Conservation (phyloP, 2,329 filamentous ascomycete species). For the Cladosporium oxysporum region DNA sequence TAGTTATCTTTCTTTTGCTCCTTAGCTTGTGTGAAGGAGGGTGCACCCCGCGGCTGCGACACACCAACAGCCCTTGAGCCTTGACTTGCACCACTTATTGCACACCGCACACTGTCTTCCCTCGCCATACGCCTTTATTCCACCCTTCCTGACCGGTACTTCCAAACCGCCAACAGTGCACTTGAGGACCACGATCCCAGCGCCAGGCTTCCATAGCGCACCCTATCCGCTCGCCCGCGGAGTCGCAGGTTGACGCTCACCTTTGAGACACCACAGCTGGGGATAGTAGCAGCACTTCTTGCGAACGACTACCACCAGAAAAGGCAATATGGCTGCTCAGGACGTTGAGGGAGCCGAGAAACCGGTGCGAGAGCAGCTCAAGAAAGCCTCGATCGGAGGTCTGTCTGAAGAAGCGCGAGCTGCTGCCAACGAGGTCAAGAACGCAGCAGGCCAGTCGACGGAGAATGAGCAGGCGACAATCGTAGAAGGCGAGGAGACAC, state of each 20-base stretch:
- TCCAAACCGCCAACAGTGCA: background rate
- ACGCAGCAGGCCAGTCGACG: constrained; percentile 14
- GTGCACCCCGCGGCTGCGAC: background rate
- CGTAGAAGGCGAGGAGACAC: background rate
- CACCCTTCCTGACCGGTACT: background rate
- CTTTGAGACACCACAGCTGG: background rate
- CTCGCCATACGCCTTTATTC: background rate
- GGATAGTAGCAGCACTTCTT: background rate
- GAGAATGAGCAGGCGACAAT: constrained; percentile 18
- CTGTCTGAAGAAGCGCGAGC: constrained; percentile 22
- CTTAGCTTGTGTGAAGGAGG: background rate
- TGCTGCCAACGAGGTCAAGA: constrained; percentile 8
- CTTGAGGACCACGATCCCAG: background rate
- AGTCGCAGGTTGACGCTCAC: constrained; percentile 8
- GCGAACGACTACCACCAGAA: background rate
- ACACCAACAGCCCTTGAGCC: background rate
- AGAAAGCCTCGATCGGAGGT: constrained; percentile 60
- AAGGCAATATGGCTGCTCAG: constrained; percentile 29
- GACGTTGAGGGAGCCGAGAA: constrained; percentile 55
- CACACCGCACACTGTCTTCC: background rate
- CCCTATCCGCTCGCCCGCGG: background rate
- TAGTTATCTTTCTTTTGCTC: background rate
- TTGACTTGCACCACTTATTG: background rate
- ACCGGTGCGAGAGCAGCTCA: constrained; percentile 61
- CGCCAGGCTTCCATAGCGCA: background rate